Percentiles rank a stretch among this genome's conserved stretches.
Evolutionary conservation across 345 rosid genomes (phyloP).

Genomic region (Euphorbia pulcherrima): DNA sequence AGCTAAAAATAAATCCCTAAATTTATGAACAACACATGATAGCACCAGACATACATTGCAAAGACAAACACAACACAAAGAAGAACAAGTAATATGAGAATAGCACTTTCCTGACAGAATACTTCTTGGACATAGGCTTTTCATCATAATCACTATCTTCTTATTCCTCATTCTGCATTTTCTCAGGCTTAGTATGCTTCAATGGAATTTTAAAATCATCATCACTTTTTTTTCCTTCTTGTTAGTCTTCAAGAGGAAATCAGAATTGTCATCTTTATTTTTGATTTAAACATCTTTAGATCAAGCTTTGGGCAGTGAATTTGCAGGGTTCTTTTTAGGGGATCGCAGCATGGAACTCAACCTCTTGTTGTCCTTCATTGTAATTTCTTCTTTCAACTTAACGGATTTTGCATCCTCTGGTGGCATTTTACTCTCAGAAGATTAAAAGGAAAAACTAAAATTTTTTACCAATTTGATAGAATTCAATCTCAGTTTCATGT

Average conservation of each 20-base stretch:
- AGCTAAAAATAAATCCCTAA: constrained; percentile 17
- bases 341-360: constrained; percentile 45
- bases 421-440: constrained; percentile 40
- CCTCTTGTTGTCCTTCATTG: constrained; percentile 39
- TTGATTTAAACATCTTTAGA: constrained; percentile 25
- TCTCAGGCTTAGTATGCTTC: constrained; percentile 13
- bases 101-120: constrained; percentile 31
- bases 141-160: constrained; percentile 28
- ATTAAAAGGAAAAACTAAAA: not conserved
- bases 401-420: constrained; percentile 47
- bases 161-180: constrained; percentile 41
- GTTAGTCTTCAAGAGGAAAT: constrained; percentile 8
- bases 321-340: constrained; percentile 44
- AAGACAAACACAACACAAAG: not conserved
- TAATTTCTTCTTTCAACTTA: constrained; percentile 26
- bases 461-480: too few species aligned
- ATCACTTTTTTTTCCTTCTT: constrained; percentile 6
- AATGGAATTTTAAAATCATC: not conserved
- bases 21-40: not conserved
- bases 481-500: too few species aligned
- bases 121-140: constrained; percentile 44
- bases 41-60: not conserved
- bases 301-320: constrained; percentile 31
- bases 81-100: not conserved
- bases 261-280: constrained; percentile 14